phyloP scores from a whole-genome alignment of 176 grass and related monocot genomes.

The Eremochloa ophiuroides region DNA sequence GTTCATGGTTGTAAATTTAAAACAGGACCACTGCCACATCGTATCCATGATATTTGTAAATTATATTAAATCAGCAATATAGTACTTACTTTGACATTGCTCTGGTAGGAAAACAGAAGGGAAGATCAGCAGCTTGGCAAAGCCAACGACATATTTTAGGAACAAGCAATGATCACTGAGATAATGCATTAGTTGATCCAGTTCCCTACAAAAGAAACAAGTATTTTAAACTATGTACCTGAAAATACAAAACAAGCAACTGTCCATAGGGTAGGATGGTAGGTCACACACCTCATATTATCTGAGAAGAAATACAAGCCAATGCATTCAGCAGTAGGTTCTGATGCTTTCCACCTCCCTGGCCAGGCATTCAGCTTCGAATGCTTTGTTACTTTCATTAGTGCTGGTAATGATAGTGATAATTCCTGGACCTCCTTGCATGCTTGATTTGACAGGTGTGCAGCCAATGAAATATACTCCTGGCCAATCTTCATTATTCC shows the following conservation, averaged over 20 bases:
- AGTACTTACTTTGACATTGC: conserved; percentile 41
- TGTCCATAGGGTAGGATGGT: background rate
- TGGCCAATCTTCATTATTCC: conserved; percentile 58
- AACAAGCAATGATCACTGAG: conserved; percentile 31
- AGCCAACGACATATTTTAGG: conserved; percentile 45
- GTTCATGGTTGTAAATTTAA: background rate
- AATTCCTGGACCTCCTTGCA: conserved; percentile 45
- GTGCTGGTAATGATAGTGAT: conserved; percentile 40
- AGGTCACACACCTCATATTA: conserved; percentile 40
- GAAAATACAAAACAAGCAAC: conserved; percentile 15
- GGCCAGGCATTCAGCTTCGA: conserved; percentile 52
- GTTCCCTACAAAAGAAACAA: conserved; percentile 37
- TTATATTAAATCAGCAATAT: conserved; percentile 20
- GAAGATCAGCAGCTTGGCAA: conserved; percentile 40
- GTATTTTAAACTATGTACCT: conserved; percentile 19
- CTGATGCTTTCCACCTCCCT: conserved; percentile 36
- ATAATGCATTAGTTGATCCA: conserved; percentile 40
- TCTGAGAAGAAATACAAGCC: conserved; percentile 70
- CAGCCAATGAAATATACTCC: conserved; percentile 50
- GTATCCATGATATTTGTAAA: background rate
- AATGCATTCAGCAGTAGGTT: conserved; percentile 47
- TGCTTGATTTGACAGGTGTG: conserved; percentile 55
- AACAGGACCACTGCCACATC: background rate
- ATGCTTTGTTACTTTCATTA: conserved; percentile 38
- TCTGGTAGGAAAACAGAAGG: conserved; percentile 47